Conservation (phyloP, 306 rosid genomes). For the Arachis stenosperma region DNA sequence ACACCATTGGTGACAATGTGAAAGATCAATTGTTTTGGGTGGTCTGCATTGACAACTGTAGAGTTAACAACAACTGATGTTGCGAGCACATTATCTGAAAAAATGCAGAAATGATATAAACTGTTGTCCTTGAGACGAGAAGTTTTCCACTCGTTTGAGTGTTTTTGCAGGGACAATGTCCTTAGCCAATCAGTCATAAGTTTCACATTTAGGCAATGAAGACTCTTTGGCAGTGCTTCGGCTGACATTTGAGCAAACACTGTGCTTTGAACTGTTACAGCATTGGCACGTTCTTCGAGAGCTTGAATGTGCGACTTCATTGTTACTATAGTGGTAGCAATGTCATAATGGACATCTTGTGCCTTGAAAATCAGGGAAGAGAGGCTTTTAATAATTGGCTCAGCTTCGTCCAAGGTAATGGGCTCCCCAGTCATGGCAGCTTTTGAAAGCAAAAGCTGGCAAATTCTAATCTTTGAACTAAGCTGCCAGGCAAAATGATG, state of each 20-base stretch:
- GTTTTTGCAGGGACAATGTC: constrained; percentile 51
- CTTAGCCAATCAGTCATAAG: constrained; percentile 80
- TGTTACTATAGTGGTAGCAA: constrained; percentile 89
- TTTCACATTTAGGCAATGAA: constrained; percentile 79
- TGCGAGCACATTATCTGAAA: constrained; percentile 86
- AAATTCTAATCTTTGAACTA: constrained; percentile 75
- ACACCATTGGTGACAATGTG: constrained; percentile 78
- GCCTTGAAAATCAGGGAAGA: constrained; percentile 83
- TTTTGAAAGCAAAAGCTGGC: constrained; percentile 88
- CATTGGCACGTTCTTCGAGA: constrained; percentile 85
- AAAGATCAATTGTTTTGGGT: constrained; percentile 79
- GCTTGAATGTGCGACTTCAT: constrained; percentile 96
- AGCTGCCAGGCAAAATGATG: constrained; percentile 98
- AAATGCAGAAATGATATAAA: constrained; percentile 87
- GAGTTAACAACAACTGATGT: constrained; percentile 86
- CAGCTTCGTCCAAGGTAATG: constrained; percentile 74
- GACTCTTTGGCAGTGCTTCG: constrained; percentile 86
- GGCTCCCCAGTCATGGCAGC: constrained; percentile 82
- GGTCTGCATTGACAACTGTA: constrained; percentile 70
- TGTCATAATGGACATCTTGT: constrained; percentile 82
- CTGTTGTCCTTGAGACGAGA: constrained; percentile 73
- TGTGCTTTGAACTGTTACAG: constrained; percentile 75
- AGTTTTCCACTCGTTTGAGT: constrained; percentile 59
- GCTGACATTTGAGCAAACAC: constrained; percentile 82
- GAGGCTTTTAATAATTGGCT: constrained; percentile 73